Base-by-base conservation (phyloP, 192 early-diverging fungal species). In the Dimargaris verticillata region DNA sequence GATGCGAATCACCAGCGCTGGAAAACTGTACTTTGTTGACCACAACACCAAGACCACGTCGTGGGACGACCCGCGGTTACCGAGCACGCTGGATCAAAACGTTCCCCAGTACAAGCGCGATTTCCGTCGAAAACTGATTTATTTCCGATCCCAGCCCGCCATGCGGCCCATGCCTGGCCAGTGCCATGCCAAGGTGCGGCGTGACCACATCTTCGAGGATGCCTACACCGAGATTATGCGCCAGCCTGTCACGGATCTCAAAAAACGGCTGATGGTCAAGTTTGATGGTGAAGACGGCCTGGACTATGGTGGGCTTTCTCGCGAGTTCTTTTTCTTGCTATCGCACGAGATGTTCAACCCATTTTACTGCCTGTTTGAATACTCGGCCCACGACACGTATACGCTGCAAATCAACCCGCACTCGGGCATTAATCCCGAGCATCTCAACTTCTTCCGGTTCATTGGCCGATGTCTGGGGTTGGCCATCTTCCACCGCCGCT, bases 61-160 rank as follows among this genome's bases (percentile, higher is more conserved):
- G 18, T 77, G 75, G 75, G 63, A 73, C 66, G 75, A 77, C 55
- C 75, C 75, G 2, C 70, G 75, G 28, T 65, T 69, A 10, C 60
- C 60, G 20, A 49, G 45, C 28, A 46, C 47, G 9, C 25, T 49
- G 26, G 44, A 46, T 63, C 77, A 83, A 61, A 83, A 81, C 55
- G 88, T 93, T 17, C 91, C 91, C 28, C 88, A 93, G 72, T 93
- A 93, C 68, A 93, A 93, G 72, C 79, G 91, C 17, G 91, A 93
- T 68, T 93, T 88, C 80, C 50, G 48, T 5, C 49, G 48, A 9
- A 66, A 62, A 15, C 53, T 62, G 11, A 52, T 52, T 26, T 49
- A 50, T 9, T 53, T 66, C 33, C 52, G 50, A 11, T 43, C 41
- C 43, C 64, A 62, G 22, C 53, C 60, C 42, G 61, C 38, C 42